These are phyloP conservation scores for Alternaria solani DNA, from an alignment of 2,329 filamentous ascomycete genomes.

Conservation along the genomic window DNA sequence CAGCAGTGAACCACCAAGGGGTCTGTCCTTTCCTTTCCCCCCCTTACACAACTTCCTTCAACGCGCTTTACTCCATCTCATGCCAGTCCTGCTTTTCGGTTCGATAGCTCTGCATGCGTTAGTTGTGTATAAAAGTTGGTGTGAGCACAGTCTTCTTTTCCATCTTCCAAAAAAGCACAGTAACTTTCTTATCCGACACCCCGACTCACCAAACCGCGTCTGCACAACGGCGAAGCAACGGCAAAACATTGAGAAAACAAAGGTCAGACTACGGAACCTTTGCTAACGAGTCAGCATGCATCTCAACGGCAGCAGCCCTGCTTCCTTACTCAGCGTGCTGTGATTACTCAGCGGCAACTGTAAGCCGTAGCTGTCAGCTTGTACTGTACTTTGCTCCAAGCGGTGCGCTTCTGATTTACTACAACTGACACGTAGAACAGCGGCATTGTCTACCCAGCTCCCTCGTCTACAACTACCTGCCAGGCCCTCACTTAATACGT, in stretches of 20 bases:
- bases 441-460: not conserved
- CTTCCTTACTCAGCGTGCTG: not conserved
- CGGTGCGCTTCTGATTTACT: not conserved
- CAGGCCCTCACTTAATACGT: too few species aligned
- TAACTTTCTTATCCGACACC: not conserved
- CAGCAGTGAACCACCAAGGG: not conserved
- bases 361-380: not conserved
- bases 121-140: not conserved
- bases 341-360: conserved; percentile 4
- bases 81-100: conserved; percentile 2
- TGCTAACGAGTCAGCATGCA: not conserved
- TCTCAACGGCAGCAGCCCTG: not conserved
- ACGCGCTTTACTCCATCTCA: not conserved
- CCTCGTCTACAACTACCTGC: too few species aligned
- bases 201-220: not conserved
- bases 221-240: conserved; percentile 1
- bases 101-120: not conserved
- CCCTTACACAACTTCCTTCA: not conserved
- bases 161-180: conserved; percentile 1
- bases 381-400: not conserved
- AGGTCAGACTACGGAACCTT: not conserved
- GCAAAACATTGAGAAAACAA: not conserved
- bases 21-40: not conserved
- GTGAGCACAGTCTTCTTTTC: not conserved
- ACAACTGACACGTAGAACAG: not conserved